A percentile compares a stretch with the other conserved stretches of the same genome.
Conservation (phyloP, 768 basidiomycete species). For the Rhodotorula diobovata region DNA sequence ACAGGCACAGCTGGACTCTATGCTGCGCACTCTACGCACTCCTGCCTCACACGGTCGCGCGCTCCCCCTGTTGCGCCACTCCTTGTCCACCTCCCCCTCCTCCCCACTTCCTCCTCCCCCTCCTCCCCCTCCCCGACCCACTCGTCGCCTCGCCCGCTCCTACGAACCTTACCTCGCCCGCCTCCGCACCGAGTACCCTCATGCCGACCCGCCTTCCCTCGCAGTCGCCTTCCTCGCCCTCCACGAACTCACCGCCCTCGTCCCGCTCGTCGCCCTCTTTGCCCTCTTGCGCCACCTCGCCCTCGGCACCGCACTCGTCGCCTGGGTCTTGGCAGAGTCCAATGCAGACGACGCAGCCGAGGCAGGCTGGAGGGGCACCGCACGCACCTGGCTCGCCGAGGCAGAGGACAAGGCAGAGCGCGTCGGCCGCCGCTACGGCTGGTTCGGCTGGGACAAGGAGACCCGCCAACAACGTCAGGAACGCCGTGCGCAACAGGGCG, state of each 20-base stretch:
- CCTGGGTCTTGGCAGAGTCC: constrained; percentile 40
- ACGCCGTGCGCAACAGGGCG: background rate
- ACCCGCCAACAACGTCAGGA: constrained; percentile 1
- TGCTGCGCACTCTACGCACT: too few species aligned
- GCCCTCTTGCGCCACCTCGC: constrained; percentile 64
- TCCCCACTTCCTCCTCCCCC: background rate
- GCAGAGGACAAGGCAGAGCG: constrained; percentile 24
- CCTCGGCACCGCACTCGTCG: constrained; percentile 64
- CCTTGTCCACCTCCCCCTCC: background rate
- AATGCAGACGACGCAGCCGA: constrained; percentile 24
- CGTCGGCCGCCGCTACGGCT: constrained; percentile 35
- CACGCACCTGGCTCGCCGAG: constrained; percentile 43
- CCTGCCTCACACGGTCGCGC: too few species aligned
- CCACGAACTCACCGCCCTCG: constrained; percentile 77
- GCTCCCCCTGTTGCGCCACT: too few species aligned
- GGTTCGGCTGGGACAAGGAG: constrained; percentile 34
- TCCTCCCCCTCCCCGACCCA: background rate
- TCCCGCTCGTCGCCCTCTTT: constrained; percentile 70
- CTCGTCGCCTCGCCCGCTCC: background rate
- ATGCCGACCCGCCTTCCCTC: constrained; percentile 71
- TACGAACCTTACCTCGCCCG: constrained; percentile 18
- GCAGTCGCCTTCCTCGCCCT: constrained; percentile 71
- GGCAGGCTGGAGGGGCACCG: constrained; percentile 43
- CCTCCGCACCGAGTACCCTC: constrained; percentile 59
- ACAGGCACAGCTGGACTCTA: too few species aligned